Conservation (phyloP, 2,329 filamentous ascomycete genomes). For the Endocalyx cinctus region DNA sequence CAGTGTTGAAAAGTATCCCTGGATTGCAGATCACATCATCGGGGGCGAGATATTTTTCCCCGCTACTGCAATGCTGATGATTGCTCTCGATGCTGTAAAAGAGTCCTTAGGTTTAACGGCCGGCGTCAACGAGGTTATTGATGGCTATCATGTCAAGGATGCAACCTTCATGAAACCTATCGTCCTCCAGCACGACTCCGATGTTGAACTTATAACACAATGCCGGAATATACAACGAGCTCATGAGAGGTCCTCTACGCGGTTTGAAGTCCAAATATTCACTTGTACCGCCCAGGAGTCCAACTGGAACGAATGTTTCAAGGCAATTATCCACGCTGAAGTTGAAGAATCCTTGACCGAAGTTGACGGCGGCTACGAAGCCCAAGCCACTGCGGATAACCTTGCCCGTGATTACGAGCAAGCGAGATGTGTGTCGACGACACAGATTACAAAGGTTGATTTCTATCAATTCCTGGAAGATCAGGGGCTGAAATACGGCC, state of each 20-base stretch:
- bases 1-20: not conserved
- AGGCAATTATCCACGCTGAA: not conserved
- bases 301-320: not conserved
- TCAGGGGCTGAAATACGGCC: not conserved
- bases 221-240: not conserved
- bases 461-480: not conserved
- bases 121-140: not conserved
- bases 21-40: slow-evolving; percentile 29
- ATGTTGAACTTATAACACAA: not conserved
- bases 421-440: not conserved
- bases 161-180: not conserved
- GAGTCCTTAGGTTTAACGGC: too few relatives aligned
- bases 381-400: not conserved
- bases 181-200: not conserved
- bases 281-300: not conserved
- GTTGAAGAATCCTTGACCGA: not conserved
- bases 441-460: not conserved
- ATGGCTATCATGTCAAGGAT: not conserved
- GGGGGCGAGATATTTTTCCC: slow-evolving; percentile 36
- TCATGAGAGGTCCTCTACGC: not conserved
- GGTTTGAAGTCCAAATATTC: not conserved
- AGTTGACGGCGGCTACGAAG: not conserved
- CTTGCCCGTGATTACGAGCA: not conserved
- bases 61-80: slow-evolving; percentile 26
- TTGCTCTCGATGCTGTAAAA: slow-evolving; percentile 12